Conservation (phyloP, 2,329 filamentous ascomycete species). For the Paraconiothyrium brasiliense region DNA sequence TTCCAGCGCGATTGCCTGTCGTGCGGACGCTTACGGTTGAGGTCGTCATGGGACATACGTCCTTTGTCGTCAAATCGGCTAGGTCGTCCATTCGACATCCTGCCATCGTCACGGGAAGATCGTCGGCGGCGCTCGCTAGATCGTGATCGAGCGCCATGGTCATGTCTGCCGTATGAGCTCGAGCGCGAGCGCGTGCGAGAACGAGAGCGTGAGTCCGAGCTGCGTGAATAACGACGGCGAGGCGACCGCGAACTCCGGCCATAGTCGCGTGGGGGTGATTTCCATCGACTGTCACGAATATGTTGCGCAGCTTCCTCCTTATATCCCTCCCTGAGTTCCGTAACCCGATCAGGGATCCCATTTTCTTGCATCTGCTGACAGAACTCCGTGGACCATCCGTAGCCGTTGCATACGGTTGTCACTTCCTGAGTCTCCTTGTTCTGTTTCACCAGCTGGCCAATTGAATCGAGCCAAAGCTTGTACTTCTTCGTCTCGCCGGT, state of each 20-base stretch:
- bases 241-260: conserved; percentile 21
- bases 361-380: conserved; percentile 79
- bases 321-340: conserved; percentile 29
- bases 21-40: conserved; percentile 15
- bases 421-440: conserved; percentile 74
- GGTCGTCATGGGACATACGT: conserved; percentile 21
- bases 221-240: conserved; percentile 28
- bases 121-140: conserved; percentile 21
- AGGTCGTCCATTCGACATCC: conserved; percentile 20
- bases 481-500: conserved; percentile 55
- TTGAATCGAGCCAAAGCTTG: conserved; percentile 66
- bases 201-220: conserved; percentile 17
- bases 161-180: conserved; percentile 20
- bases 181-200: conserved; percentile 11
- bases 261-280: conserved; percentile 8
- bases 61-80: conserved; percentile 22
- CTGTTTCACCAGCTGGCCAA: conserved; percentile 73
- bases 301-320: conserved; percentile 14
- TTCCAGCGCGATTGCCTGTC: conserved; percentile 18
- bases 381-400: conserved; percentile 85
- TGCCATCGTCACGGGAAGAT: conserved; percentile 22
- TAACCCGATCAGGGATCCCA: conserved; percentile 34
- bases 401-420: conserved; percentile 77
- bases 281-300: conserved; percentile 2
- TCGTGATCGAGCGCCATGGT: conserved; percentile 17